Base-by-base conservation (phyloP, 495 filamentous ascomycete genomes). In the Penicillium cataractarum region DNA sequence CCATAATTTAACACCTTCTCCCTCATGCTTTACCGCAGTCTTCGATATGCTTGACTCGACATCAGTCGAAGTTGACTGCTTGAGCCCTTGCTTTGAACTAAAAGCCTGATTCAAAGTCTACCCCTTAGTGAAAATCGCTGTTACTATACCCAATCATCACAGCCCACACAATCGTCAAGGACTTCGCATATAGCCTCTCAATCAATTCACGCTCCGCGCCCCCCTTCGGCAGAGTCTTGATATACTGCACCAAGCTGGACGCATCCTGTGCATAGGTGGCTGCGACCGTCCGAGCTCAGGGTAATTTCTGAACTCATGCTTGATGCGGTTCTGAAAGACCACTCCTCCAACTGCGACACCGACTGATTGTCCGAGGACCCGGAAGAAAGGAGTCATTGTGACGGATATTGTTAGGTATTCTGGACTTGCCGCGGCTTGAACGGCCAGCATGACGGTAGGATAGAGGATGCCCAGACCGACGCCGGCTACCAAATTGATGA, bases 301-400 rank as follows among this genome's bases (percentile, higher is more conserved):
- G 31, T 65, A 53, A 26, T 57, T 26, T 3, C 35, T 17, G 33
- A 65, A 61, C 29, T 65, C 29, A 19, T 46, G 22, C 31, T 59
- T 62, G 42, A 68, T 61, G 32, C 63, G 58, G 37, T 65, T 65
- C 27, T 64, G 63, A 21, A 65, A 57, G 4, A 80, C 68, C 24
- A 74, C 74, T 22, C 79, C 77, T 7, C 80, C 81, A 33, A 82
- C 67, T 4, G 80, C 77, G 9, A 82, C 74, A 5, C 81, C 80
- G 19, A 82, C 26, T 4, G 73, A 70, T 46, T 80, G 76, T n/a
- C 81, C 81, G 31, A 80, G 59, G 2, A 68, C 70, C 4, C 81
- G 76, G 56, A 80, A 67, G 69, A 82, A 82, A 8, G 69, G 69
- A 49, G 73, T 76, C 65, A 78, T 78, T 39, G 68, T 74, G 1